Evolutionary conservation across 345 rosid species (phyloP).

Genomic region (Hibiscus tridactylites): DNA sequence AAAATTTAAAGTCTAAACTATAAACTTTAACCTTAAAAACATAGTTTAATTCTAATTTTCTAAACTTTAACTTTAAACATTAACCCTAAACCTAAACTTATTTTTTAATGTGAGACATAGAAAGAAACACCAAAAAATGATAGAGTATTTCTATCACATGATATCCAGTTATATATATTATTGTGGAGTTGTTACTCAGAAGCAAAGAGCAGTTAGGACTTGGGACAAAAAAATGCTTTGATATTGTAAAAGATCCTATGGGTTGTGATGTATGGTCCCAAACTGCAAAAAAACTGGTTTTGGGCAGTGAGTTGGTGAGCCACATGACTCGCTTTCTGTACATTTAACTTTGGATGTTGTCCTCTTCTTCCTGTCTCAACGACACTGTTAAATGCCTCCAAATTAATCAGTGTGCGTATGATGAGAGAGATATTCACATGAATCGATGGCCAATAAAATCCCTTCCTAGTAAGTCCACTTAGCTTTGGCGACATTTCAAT

Average conservation of each 20-base stretch:
- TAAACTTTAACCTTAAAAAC: too few species aligned
- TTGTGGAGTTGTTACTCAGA: neutral
- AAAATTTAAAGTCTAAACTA: too few species aligned
- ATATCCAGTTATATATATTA: neutral
- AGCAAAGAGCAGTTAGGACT: neutral
- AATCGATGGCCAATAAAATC: neutral
- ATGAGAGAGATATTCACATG: neutral
- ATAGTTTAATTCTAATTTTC: too few species aligned
- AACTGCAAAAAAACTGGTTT: neutral
- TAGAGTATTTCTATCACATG: too few species aligned
- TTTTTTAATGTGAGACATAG: too few species aligned
- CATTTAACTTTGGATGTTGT: slow-evolving; percentile 4
- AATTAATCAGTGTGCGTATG: neutral
- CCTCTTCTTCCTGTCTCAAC: slow-evolving; percentile 6
- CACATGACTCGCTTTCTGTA: slow-evolving; percentile 18
- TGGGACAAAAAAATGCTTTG: slow-evolving; percentile 5
- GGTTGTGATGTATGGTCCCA: neutral
- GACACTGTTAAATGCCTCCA: neutral
- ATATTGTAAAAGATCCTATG: neutral
- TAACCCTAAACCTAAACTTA: too few species aligned
- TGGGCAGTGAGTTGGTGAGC: slow-evolving; percentile 23
- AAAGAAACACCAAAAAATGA: neutral
- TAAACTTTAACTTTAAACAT: too few species aligned
- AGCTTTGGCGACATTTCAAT: neutral
- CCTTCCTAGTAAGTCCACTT: neutral